Evolutionary conservation across 2,329 filamentous ascomycete genomes (phyloP).

Genomic region (Beauveria caledonica): DNA sequence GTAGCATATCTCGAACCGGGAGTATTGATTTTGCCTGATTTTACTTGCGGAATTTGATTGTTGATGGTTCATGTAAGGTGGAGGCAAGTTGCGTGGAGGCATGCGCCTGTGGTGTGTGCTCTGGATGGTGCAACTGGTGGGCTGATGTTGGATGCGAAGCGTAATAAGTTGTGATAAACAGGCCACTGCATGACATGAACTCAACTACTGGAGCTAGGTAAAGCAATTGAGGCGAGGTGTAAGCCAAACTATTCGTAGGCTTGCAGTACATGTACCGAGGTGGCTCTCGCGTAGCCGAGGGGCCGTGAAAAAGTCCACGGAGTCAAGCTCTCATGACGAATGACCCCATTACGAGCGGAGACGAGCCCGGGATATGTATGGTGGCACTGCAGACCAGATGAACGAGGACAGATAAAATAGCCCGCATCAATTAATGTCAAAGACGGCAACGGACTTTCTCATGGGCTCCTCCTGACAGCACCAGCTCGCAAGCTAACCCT

Average conservation of each 20-base stretch:
- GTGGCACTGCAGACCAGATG: background rate
- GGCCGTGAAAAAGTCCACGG: background rate
- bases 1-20: constrained; percentile 10
- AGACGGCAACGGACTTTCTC: background rate
- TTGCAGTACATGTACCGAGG: background rate
- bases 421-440: background rate
- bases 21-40: constrained; percentile 1
- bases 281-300: background rate
- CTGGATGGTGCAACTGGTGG: background rate
- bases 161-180: background rate
- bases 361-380: background rate
- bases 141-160: background rate
- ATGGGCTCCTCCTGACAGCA: background rate
- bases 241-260: too few species aligned
- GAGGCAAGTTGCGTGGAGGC: background rate
- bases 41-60: background rate
- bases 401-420: background rate
- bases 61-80: background rate
- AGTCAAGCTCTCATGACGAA: background rate
- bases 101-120: too few species aligned
- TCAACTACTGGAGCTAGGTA: too few species aligned
- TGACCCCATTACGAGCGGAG: background rate
- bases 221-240: too few species aligned
- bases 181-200: background rate
- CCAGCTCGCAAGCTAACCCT: background rate